Percentiles rank a stretch among this genome's conserved stretches.
Conservation (phyloP, 73 alveolate genomes). For the Stentor roeselii region DNA sequence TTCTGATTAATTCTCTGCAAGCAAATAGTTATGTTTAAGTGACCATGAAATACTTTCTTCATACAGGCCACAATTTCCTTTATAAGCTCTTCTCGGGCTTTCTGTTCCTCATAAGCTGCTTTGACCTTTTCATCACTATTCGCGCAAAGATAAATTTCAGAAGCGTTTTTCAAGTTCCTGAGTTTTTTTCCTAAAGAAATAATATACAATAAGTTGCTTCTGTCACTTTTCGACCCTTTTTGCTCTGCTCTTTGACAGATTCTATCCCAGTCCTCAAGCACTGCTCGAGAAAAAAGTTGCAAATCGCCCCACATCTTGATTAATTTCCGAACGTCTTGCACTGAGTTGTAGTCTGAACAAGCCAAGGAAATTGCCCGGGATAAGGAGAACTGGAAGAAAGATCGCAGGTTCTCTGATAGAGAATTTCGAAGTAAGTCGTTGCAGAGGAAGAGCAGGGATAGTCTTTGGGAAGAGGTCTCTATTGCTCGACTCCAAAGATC, state of each 20-base stretch:
- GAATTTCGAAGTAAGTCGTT: neutral
- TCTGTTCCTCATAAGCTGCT: neutral
- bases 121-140: neutral
- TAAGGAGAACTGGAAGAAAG: neutral
- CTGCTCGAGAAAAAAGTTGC: neutral
- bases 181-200: conserved; percentile 1
- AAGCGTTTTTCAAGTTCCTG: neutral
- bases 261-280: conserved; percentile 1
- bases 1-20: conserved; percentile 18
- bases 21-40: neutral
- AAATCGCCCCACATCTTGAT: neutral
- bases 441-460: neutral
- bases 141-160: neutral
- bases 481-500: neutral
- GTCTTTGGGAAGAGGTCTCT: neutral
- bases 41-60: conserved; percentile 18
- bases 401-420: neutral
- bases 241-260: conserved; percentile 26
- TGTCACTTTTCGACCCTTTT: neutral
- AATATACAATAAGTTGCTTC: neutral
- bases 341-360: neutral
- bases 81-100: neutral
- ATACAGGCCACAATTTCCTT: conserved; percentile 11
- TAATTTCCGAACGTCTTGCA: neutral
- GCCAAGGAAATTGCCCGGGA: neutral